Base-by-base conservation (phyloP, 148 eudicot genomes). In the Heliosperma pusillum region DNA sequence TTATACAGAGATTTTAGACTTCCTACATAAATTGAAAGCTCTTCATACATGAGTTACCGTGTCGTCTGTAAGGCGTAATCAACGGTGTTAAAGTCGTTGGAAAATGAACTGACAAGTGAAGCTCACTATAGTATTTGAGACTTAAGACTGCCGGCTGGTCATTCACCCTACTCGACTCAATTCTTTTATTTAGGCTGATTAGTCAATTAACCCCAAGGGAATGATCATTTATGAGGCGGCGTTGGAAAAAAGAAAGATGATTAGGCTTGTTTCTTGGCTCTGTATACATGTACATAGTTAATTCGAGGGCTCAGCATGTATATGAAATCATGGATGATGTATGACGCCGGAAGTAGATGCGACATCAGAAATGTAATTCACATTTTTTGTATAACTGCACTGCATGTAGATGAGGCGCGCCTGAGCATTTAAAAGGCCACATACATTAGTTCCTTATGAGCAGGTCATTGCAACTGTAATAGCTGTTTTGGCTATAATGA, bases 11-110 rank as follows among this genome's bases (percentile, higher is more conserved):
- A 87, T 80, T 24, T 78, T 95, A 75, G 83, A 92, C 6, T 92
- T 95, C 77, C 82, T 95, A 82, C 85, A 83, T 52, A 92, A 90
- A 84, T 82, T 95, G 84, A 92, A 85, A 85, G 85, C 88, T 26
- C 79, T 76, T 67, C 66, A 72, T 67, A 75, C 79, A 50, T 79
- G 70, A 74, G 67, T 6, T 15, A 19, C 60, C 22, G 20, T 20
- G 3, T 21, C 15, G 66, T 44, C 8, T 50, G 2, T 50, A 12
- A 50, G 42, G 68, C 56, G 19, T 5, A 40, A 27, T 24, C 10
- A 20, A 47, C 12, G 26, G 61, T 30, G 72, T 53, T 22, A 56
- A 55, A 16, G 36, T 33, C 11, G 20, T 63, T 11, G 4, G 65
- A 1, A 22, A 10, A 61, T 3, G 29, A 24, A 15, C 33, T 12